These are phyloP conservation scores for Primulina huaijiensis DNA, from an alignment of 257 asterid species.

Conservation along the genomic window DNA sequence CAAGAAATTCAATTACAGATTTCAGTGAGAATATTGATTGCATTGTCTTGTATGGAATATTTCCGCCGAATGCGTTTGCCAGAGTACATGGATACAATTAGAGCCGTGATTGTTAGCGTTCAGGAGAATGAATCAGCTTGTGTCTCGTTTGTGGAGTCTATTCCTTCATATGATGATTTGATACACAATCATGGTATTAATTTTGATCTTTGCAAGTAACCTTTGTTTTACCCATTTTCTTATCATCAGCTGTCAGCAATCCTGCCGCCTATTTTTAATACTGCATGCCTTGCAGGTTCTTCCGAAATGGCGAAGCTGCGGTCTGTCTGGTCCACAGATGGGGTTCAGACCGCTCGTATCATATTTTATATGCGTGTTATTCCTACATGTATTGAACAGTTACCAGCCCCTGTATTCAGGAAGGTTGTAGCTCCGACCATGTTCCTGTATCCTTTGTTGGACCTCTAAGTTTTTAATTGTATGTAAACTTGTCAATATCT, in stretches of 20 bases:
- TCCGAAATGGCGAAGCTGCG: conserved; percentile 31
- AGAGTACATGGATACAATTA: conserved; percentile 87
- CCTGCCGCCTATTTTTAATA: conserved; percentile 12
- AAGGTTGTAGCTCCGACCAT: conserved; percentile 72
- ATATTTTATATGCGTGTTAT: conserved; percentile 84
- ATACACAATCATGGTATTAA: conserved; percentile 54
- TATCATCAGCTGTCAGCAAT: conserved; percentile 20
- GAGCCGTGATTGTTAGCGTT: conserved; percentile 71
- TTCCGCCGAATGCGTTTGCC: conserved; percentile 89
- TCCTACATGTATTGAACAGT: conserved; percentile 66
- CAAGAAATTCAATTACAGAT: conserved; percentile 42
- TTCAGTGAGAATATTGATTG: conserved; percentile 66
- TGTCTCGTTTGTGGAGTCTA: conserved; percentile 65
- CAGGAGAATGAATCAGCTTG: conserved; percentile 86
- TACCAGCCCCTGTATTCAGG: conserved; percentile 63
- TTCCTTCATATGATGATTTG: conserved; percentile 73
- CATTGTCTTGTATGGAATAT: conserved; percentile 93
- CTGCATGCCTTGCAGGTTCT: conserved; percentile 44
- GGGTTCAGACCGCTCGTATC: conserved; percentile 89
- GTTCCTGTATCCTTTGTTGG: conserved; percentile 80
- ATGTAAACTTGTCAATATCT: conserved; percentile 9
- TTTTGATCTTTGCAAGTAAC: background rate
- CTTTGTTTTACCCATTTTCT: conserved; percentile 17
- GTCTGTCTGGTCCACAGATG: conserved; percentile 71
- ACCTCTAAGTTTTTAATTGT: conserved; percentile 21